Evolutionary conservation across 139 green algal genomes (phyloP), one percentile per base, ranked within the genome.

Genomic region (Nannochloris sp.): DNA sequence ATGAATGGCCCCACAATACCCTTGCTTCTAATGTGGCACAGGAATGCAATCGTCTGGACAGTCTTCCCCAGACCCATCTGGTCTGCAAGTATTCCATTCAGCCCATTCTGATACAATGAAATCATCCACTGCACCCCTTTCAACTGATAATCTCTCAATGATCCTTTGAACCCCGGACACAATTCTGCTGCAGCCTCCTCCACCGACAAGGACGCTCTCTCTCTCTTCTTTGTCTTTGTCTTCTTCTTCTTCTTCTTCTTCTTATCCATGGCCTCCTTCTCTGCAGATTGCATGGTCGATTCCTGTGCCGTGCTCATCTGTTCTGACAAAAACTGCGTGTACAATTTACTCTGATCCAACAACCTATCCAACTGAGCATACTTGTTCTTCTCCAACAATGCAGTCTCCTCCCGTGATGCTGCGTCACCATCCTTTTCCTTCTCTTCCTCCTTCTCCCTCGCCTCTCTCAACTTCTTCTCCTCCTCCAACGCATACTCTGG

Each of bases 1-100:
- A 96, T 67, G 73, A 88, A 96, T 28, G 87, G 88, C 8, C 89
- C 89, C 10, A 73, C 23, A 16, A 95, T 75, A 25, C 77, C 72
- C 23, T 92, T 87, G 50, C 56, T 50, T 17, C 78, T 72, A 55
- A 98, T 71, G 74, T 97, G 88, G 9, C 81, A 87, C 31, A 98
- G 64, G 72, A 98, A 94, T 26, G 72, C 83, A 56, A 98, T 96
- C 4, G 92, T 97, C 73, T 98, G 92, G 25, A 94, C 87, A 69
- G 91, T 97, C 71, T 97, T 97, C 48, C 91, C 91, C 9, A 97
- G 81, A 16, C 91, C 91, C 91, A 97, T 97, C 72, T 97, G 87
- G 67, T 96, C 90, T 5, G 89, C 90, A 44, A 96, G 74, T 67
- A 96, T 96, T 68, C 90, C 90, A 57, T 95, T 95, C 49, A 95